Conservation (phyloP, 2,329 filamentous ascomycete species). For the Penicillium thymicola region DNA sequence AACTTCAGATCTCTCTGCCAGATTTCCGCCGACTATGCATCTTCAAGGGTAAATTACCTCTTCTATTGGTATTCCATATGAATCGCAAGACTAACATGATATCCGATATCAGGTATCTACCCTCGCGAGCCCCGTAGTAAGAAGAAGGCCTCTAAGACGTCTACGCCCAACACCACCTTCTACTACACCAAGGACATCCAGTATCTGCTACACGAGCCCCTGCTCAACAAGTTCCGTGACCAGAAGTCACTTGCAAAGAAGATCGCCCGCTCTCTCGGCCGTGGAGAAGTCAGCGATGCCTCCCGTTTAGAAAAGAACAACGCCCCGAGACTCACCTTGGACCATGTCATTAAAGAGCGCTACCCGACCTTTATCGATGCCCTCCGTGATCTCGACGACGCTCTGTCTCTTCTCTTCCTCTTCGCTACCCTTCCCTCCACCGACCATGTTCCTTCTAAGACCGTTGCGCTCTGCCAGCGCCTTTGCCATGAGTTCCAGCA, state of each 20-base stretch:
- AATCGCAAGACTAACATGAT: constrained; percentile 15
- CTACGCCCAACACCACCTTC: constrained; percentile 89
- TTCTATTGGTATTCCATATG: neutral
- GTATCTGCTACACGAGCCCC: constrained; percentile 93
- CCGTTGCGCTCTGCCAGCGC: constrained; percentile 90
- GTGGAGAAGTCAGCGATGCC: constrained; percentile 87
- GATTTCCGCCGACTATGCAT: constrained; percentile 98
- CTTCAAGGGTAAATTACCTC: constrained; percentile 69
- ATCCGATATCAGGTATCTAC: constrained; percentile 66
- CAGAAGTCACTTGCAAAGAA: constrained; percentile 98
- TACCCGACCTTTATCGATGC: constrained; percentile 97
- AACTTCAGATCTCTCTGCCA: constrained; percentile 93
- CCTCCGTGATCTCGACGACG: constrained; percentile 91
- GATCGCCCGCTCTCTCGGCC: constrained; percentile 85
- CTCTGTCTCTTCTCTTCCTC: constrained; percentile 91
- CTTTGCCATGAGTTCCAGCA: constrained; percentile 95
- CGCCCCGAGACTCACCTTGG: constrained; percentile 83
- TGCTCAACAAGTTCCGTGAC: constrained; percentile 91
- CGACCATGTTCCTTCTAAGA: constrained; percentile 84
- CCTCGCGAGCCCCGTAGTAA: constrained; percentile 94
- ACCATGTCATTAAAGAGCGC: constrained; percentile 96
- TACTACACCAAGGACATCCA: constrained; percentile 93
- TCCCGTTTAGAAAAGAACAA: constrained; percentile 86
- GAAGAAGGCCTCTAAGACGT: constrained; percentile 92
- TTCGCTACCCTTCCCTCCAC: constrained; percentile 96